phyloP scores from a whole-genome alignment of 176 grass and related monocot genomes.

The Hyparrhenia diplandra region DNA sequence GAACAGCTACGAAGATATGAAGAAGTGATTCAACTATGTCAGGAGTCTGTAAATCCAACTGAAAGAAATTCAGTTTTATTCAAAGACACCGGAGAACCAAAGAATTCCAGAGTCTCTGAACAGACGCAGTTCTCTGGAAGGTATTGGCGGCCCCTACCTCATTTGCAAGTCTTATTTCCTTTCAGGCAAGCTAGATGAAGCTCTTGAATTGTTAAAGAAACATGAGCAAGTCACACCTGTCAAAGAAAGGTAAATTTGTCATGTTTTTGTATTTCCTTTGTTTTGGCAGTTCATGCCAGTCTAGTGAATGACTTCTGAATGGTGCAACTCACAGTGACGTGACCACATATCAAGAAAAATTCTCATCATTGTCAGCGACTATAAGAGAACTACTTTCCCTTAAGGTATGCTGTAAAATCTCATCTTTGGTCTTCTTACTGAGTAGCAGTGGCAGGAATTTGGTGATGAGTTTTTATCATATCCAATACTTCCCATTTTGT shows the following conservation, averaged over 20 bases:
- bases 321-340: conserved; percentile 32
- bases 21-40: conserved; percentile 85
- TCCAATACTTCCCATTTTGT: neutral
- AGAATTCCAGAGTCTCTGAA: conserved; percentile 29
- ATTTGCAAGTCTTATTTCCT: conserved; percentile 88
- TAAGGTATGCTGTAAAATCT: conserved; percentile 60
- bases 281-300: neutral
- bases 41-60: conserved; percentile 55
- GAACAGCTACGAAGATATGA: conserved; percentile 69
- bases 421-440: neutral
- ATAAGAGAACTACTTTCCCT: conserved; percentile 65
- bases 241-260: conserved; percentile 45
- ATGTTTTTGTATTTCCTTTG: neutral
- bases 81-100: conserved; percentile 21
- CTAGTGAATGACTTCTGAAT: conserved; percentile 36
- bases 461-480: conserved; percentile 20
- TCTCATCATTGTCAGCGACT: conserved; percentile 43
- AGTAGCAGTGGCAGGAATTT: neutral
- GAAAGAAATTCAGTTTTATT: conserved; percentile 48
- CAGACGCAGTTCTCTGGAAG: conserved; percentile 25
- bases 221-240: conserved; percentile 50
- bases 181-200: conserved; percentile 83
- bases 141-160: conserved; percentile 55
- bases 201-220: conserved; percentile 76
- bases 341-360: conserved; percentile 42